These are phyloP conservation scores for Ganoderma boninense DNA, from an alignment of 1,284 basidiomycete genomes.

Conservation along the genomic window DNA sequence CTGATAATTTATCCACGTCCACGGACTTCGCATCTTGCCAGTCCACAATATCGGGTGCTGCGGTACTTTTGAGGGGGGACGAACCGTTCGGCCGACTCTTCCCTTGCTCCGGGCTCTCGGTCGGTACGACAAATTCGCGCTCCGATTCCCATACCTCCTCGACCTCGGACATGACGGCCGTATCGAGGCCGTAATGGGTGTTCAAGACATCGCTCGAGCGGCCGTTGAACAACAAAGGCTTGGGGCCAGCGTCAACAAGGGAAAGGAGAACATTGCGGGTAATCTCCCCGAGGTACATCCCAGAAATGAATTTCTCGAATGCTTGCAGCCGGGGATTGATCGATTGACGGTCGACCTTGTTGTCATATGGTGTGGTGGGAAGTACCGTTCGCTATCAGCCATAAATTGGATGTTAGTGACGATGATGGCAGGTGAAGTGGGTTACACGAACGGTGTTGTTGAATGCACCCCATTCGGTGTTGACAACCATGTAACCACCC, in stretches of 20 bases:
- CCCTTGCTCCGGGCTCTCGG: conserved; percentile 11
- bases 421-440: conserved; percentile 18
- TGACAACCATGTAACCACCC: conserved; percentile 91
- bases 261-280: conserved; percentile 87
- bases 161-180: conserved; percentile 89
- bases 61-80: conserved; percentile 21
- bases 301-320: conserved; percentile 98
- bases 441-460: conserved; percentile 78
- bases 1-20: conserved; percentile 36
- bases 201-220: conserved; percentile 79
- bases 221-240: conserved; percentile 82
- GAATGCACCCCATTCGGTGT: conserved; percentile 98
- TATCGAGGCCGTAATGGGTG: conserved; percentile 93
- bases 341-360: conserved; percentile 90
- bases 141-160: conserved; percentile 76
- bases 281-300: conserved; percentile 98
- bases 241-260: conserved; percentile 83
- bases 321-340: conserved; percentile 95
- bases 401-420: neutral
- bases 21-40: conserved; percentile 38
- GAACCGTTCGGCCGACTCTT: conserved; percentile 11
- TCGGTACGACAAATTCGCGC: conserved; percentile 33
- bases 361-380: conserved; percentile 93
- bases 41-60: conserved; percentile 20
- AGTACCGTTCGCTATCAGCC: conserved; percentile 76